A percentile compares a stretch with the other conserved stretches of the same genome.
Conservation (phyloP, 1,284 basidiomycete species). For the Takashimella tepidaria region DNA sequence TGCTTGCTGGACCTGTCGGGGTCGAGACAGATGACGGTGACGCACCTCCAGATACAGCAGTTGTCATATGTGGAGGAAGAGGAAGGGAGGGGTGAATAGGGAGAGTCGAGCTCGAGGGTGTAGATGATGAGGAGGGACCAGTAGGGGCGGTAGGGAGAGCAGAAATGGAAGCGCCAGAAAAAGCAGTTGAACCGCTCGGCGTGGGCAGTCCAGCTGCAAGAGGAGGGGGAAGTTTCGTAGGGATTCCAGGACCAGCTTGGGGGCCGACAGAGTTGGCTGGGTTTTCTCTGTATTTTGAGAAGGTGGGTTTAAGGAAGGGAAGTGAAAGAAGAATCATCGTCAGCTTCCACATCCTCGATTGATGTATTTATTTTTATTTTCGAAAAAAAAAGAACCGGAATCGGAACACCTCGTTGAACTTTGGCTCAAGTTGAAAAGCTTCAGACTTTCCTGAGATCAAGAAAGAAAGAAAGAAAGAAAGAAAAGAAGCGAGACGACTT, state of each 20-base stretch:
- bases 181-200: conserved; percentile 42
- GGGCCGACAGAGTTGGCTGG: conserved; percentile 23
- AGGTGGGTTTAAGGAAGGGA: too few relatives aligned
- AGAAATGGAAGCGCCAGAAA: conserved; percentile 43
- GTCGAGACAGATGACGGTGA: neutral
- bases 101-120: too few relatives aligned
- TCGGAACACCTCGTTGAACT: too few relatives aligned
- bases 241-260: conserved; percentile 31
- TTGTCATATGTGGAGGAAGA: conserved; percentile 49
- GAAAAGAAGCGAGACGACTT: conserved; percentile 4
- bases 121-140: too few relatives aligned
- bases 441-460: too few relatives aligned
- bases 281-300: conserved; percentile 4
- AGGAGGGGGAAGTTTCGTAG: conserved; percentile 25
- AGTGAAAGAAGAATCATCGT: too few relatives aligned
- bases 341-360: too few relatives aligned
- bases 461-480: too few relatives aligned
- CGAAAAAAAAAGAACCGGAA: too few relatives aligned
- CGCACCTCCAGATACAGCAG: neutral
- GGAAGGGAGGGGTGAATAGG: conserved; percentile 51
- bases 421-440: too few relatives aligned
- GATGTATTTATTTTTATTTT: too few relatives aligned
- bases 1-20: neutral
- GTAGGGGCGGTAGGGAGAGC: conserved; percentile 43
- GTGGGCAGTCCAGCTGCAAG: conserved; percentile 37